Percentiles rank a stretch among this genome's conserved stretches.
These are phyloP conservation scores for Lactifluus echinatus DNA, from an alignment of 768 basidiomycete species.

Conservation along the genomic window DNA sequence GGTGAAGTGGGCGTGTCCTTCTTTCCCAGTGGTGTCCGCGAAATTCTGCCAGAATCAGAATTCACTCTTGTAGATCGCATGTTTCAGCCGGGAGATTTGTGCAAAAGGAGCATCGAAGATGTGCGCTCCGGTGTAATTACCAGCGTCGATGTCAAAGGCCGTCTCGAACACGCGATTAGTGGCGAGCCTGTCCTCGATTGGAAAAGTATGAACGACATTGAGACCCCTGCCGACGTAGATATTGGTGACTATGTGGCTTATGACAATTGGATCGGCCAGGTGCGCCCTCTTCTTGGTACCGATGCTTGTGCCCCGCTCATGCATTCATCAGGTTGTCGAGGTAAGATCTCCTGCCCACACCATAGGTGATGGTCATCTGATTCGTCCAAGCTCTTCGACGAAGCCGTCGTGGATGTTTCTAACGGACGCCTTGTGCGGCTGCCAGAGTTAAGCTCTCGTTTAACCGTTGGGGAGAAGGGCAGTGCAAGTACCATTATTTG, in stretches of 20 bases:
- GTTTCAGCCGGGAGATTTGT: conserved; percentile 71
- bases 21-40: conserved; percentile 43
- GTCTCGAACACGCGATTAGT: conserved; percentile 68
- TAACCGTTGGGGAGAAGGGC: conserved; percentile 69
- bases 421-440: conserved; percentile 57
- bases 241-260: conserved; percentile 76
- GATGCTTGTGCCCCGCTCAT: conserved; percentile 9
- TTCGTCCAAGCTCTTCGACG: conserved; percentile 64
- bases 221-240: conserved; percentile 50
- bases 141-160: conserved; percentile 51
- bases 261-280: conserved; percentile 88
- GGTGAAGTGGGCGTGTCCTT: conserved; percentile 83
- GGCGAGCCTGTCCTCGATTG: conserved; percentile 51
- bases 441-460: conserved; percentile 68
- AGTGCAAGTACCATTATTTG: conserved; percentile 37
- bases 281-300: conserved; percentile 28
- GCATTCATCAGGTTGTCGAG: conserved; percentile 57
- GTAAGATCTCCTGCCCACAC: conserved; percentile 33
- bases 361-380: conserved; percentile 7
- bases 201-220: conserved; percentile 51
- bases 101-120: conserved; percentile 71
- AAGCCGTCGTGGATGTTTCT: conserved; percentile 65
- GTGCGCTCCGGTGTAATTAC: conserved; percentile 68
- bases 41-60: conserved; percentile 63
- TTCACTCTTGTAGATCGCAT: conserved; percentile 67